Conservation (phyloP, 441 rosid species). For the Adansonia rubrostipa region DNA sequence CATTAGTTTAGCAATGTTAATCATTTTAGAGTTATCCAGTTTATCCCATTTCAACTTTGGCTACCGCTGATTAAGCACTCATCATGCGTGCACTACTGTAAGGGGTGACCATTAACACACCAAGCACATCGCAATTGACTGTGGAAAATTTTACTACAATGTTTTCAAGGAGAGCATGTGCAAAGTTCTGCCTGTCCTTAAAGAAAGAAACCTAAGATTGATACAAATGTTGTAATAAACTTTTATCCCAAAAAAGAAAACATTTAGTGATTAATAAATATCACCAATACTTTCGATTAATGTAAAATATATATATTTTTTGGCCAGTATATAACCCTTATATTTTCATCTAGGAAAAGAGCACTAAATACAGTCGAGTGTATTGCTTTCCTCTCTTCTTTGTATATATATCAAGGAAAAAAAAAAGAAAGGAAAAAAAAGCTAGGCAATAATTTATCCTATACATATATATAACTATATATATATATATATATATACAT, state of each 20-base stretch:
- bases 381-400: not conserved
- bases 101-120: not conserved
- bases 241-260: not conserved
- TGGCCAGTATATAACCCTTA: no score
- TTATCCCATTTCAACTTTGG: not conserved
- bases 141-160: not conserved
- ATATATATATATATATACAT: not conserved
- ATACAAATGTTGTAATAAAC: not conserved
- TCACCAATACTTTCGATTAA: not conserved
- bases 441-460: not conserved
- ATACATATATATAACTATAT: not conserved
- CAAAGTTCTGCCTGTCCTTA: not conserved
- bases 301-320: not conserved
- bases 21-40: not conserved
- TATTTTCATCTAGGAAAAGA: not conserved
- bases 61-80: not conserved
- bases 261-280: not conserved
- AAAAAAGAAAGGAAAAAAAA: not conserved
- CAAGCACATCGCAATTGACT: not conserved
- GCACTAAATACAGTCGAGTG: not conserved
- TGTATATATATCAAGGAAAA: not conserved
- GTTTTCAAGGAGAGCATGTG: not conserved
- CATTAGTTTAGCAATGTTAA: no score
- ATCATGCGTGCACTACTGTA: not conserved
- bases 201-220: not conserved